Base-by-base conservation (phyloP, 306 rosid genomes). In the Mucuna pruriens region DNA sequence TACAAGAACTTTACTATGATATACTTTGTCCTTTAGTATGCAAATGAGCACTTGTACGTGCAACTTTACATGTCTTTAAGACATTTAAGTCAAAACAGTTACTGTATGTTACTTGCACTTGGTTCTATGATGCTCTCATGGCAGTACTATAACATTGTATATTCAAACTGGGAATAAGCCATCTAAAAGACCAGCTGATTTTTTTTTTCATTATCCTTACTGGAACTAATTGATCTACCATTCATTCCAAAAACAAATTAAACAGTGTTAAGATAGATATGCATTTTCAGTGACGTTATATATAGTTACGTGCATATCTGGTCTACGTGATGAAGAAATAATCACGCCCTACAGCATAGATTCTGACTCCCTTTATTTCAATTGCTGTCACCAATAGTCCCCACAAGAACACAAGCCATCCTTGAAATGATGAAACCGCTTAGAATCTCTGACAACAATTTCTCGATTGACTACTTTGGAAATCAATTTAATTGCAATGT, bases 351-450 rank as follows among this genome's bases (percentile, higher is more conserved):
- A 20, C 61, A 52, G 19, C 75, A 55, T 40, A 55, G 20, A 55
- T 88, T 39, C 69, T 42, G 71, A 69, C 63, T 68, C 63, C 79
- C 71, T 36, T 71, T 63, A 19, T 79, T 79, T 67, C 85, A 84
- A 26, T 13, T 51, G 29, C 54, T 39, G 36, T 89, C 88, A 89
- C 94, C 94, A 88, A 78, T 87, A 93, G 75, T 88, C 97, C 29
- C 94, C 90, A 63, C 97, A 90, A 11, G 95, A 85, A 74, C 95
- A 93, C 66, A 79, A 42, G 5, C 95, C 95, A 11, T 87, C 80
- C 83, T 82, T 93, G 71, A 93, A 93, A 88, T 91, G 94, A 84
- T 91, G 97, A 85, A 92, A 92, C 29, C 94, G 83, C 85, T 92
- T 92, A 40, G 91, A 87, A 75, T 92, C 97, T 85, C 92, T 88